phyloP scores from a whole-genome alignment of 805 yeast genomes.

The Yarrowia sp. region DNA sequence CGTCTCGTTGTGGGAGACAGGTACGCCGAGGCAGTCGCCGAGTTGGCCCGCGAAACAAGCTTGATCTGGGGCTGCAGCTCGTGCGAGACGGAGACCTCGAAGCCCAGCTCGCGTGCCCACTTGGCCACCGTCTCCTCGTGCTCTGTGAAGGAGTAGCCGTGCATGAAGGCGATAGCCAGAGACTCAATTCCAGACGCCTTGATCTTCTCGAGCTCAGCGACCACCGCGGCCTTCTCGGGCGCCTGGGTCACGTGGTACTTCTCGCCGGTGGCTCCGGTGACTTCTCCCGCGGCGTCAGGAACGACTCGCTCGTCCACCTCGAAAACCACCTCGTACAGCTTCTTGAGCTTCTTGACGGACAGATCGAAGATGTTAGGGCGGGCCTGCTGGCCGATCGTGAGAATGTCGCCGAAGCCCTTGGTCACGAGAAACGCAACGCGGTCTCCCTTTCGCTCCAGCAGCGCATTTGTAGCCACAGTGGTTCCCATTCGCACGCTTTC shows the following conservation, averaged over 20 bases:
- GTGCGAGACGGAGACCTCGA: constrained; percentile 68
- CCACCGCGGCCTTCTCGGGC: constrained; percentile 50
- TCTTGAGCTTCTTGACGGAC: constrained; percentile 66
- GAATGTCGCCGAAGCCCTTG: constrained; percentile 80
- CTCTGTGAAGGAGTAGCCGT: constrained; percentile 67
- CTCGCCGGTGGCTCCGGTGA: constrained; percentile 66
- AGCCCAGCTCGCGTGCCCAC: constrained; percentile 65
- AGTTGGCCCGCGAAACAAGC: constrained; percentile 69
- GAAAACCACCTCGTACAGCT: constrained; percentile 68
- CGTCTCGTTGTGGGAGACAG: constrained; percentile 73
- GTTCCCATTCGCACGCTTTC: constrained; percentile 85
- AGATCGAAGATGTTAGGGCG: constrained; percentile 88
- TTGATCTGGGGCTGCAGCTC: constrained; percentile 77
- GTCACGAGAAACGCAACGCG: constrained; percentile 82
- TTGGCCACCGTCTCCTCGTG: constrained; percentile 63
- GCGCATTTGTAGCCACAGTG: constrained; percentile 93
- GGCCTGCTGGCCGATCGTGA: constrained; percentile 85
- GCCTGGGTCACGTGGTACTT: constrained; percentile 53
- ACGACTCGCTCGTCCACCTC: constrained; percentile 92
- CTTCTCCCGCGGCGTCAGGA: constrained; percentile 31
- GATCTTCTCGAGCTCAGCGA: constrained; percentile 44
- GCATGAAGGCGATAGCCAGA: constrained; percentile 68
- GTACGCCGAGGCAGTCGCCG: constrained; percentile 79
- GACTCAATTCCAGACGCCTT: constrained; percentile 62
- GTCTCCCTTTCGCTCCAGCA: constrained; percentile 90